Conservation (phyloP, 2,329 filamentous ascomycete species). For the Phymatotrichopsis omnivora region DNA sequence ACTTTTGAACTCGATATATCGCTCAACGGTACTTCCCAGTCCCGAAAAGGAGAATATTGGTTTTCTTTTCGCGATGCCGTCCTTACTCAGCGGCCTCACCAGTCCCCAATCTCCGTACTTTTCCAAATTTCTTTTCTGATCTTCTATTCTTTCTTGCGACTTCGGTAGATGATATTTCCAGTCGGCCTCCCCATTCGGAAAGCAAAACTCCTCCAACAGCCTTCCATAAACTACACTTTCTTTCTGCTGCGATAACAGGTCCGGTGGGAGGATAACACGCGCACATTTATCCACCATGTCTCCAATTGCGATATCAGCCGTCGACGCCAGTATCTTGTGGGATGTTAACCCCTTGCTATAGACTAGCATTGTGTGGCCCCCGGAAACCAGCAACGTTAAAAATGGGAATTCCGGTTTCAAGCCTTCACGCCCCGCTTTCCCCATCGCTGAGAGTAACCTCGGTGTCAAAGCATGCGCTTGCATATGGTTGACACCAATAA, state of each 20-base stretch:
- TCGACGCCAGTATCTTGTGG: slow-evolving; percentile 63
- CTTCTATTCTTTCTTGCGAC: slow-evolving; percentile 6
- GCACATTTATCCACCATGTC: slow-evolving; percentile 84
- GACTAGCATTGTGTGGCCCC: slow-evolving; percentile 82
- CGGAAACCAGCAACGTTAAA: slow-evolving; percentile 77
- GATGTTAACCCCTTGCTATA: slow-evolving; percentile 56
- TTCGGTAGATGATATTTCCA: slow-evolving; percentile 26
- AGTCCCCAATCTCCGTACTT: slow-evolving; percentile 33
- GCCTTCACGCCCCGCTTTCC: slow-evolving; percentile 19
- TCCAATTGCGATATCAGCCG: slow-evolving; percentile 75
- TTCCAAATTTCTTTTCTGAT: slow-evolving; percentile 1
- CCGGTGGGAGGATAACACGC: slow-evolving; percentile 58
- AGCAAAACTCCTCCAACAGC: slow-evolving; percentile 68
- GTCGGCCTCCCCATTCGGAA: slow-evolving; percentile 40
- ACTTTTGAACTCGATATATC: slow-evolving; percentile 44
- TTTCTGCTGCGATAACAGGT: slow-evolving; percentile 44
- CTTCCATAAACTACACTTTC: slow-evolving; percentile 67
- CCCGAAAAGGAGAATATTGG: slow-evolving; percentile 68
- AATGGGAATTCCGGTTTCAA: slow-evolving; percentile 61
- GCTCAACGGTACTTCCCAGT: slow-evolving; percentile 54
- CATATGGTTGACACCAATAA: slow-evolving; percentile 92
- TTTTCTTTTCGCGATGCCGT: slow-evolving; percentile 35
- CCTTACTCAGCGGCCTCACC: slow-evolving; percentile 37
- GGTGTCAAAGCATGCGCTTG: slow-evolving; percentile 90
- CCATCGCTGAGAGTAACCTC: slow-evolving; percentile 57